A percentile compares a stretch with the other conserved stretches of the same genome.
phyloP scores from a whole-genome alignment of 2,329 filamentous ascomycete species.

The Magnaporthiopsis poae region DNA sequence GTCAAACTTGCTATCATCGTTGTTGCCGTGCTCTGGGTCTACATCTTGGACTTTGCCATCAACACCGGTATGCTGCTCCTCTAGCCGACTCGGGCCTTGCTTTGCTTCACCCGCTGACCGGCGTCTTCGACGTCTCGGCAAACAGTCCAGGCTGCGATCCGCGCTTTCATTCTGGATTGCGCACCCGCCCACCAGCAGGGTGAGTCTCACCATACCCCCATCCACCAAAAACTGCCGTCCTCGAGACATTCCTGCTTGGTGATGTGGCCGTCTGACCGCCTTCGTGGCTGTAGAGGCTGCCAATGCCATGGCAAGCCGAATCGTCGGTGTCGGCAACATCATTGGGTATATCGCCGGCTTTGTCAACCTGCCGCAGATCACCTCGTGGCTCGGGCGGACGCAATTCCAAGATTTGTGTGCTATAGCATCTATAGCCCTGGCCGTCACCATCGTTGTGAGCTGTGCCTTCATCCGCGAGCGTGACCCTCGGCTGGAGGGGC shows the following conservation, averaged over 20 bases:
- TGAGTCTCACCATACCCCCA: constrained; percentile 15
- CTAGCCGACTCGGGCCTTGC: neutral
- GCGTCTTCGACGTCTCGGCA: neutral
- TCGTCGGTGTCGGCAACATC: constrained; percentile 82
- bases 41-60: constrained; percentile 85
- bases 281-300: constrained; percentile 51
- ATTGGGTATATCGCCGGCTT: constrained; percentile 82
- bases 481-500: constrained; percentile 65
- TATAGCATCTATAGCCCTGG: constrained; percentile 68
- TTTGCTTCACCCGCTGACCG: neutral
- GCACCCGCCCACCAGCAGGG: constrained; percentile 81
- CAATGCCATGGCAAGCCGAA: constrained; percentile 86
- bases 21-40: constrained; percentile 76
- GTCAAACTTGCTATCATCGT: constrained; percentile 61
- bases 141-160: constrained; percentile 75
- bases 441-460: constrained; percentile 60
- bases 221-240: neutral
- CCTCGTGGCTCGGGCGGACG: constrained; percentile 73
- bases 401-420: constrained; percentile 91
- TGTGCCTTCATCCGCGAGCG: constrained; percentile 62
- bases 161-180: constrained; percentile 88
- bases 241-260: neutral
- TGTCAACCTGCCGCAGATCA: constrained; percentile 60
- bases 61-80: constrained; percentile 58
- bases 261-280: constrained; percentile 10